Conservation (phyloP, 2,329 filamentous ascomycete species). For the Aspergillus alliaceus region DNA sequence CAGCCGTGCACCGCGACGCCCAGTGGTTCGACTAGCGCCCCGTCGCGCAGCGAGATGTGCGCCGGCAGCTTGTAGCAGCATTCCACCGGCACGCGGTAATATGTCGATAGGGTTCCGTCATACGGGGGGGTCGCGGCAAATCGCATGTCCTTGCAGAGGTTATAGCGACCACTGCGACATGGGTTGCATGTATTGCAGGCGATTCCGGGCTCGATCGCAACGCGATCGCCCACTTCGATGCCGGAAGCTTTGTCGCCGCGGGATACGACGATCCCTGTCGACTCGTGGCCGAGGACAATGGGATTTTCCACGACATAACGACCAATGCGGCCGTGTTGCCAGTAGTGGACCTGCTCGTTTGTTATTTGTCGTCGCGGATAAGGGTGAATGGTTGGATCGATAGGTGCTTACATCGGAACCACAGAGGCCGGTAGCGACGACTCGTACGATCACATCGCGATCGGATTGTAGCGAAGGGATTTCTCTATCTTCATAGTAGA, state of each 20-base stretch:
- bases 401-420: slow-evolving; percentile 66
- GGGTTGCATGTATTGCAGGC: slow-evolving; percentile 68
- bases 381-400: not conserved
- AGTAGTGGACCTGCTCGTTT: slow-evolving; percentile 37
- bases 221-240: slow-evolving; percentile 64
- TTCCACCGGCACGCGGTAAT: slow-evolving; percentile 76
- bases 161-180: slow-evolving; percentile 79
- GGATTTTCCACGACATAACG: slow-evolving; percentile 35
- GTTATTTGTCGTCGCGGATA: not conserved
- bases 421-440: slow-evolving; percentile 83
- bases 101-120: slow-evolving; percentile 81
- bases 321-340: slow-evolving; percentile 40
- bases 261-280: slow-evolving; percentile 61
- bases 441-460: slow-evolving; percentile 72
- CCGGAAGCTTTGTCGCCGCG: slow-evolving; percentile 56
- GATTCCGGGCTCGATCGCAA: slow-evolving; percentile 72
- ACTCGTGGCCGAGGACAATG: slow-evolving; percentile 63
- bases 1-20: slow-evolving; percentile 80
- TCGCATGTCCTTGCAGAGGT: slow-evolving; percentile 78
- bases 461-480: slow-evolving; percentile 20
- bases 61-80: slow-evolving; percentile 83
- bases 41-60: slow-evolving; percentile 65
- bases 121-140: slow-evolving; percentile 89
- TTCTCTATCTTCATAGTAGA: slow-evolving; percentile 22
- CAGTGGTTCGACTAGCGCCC: slow-evolving; percentile 81